A percentile compares a stretch with the other conserved stretches of the same genome.
These are phyloP conservation scores for Fusarium marasasianum DNA, from an alignment of 2,329 filamentous ascomycete genomes.

Conservation along the genomic window DNA sequence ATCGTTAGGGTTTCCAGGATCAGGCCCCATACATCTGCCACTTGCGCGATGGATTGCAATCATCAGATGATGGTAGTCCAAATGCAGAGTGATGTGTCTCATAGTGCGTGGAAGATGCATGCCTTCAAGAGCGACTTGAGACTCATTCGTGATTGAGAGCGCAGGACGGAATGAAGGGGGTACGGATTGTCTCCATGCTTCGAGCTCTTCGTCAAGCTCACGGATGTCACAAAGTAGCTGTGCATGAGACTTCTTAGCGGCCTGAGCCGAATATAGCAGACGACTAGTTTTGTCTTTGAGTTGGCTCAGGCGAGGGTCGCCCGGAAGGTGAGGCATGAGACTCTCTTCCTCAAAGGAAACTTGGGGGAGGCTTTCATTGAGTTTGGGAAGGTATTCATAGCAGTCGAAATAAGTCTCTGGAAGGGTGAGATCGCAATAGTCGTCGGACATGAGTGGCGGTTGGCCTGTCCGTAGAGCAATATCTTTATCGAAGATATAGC, in stretches of 20 bases:
- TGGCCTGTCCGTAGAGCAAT: conserved; percentile 62
- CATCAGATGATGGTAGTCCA: conserved; percentile 66
- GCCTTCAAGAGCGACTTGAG: conserved; percentile 40
- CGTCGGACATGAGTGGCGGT: conserved; percentile 59
- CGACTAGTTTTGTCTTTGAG: conserved; percentile 62
- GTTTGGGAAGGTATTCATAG: conserved; percentile 23
- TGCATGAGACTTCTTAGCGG: conserved; percentile 61
- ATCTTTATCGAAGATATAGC: conserved; percentile 66
- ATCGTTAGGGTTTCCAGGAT: conserved; percentile 2
- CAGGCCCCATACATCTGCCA: conserved; percentile 53
- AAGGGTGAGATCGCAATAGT: conserved; percentile 45
- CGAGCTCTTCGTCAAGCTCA: conserved; percentile 65
- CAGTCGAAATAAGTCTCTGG: conserved; percentile 40
- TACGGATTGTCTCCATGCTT: conserved; percentile 62
- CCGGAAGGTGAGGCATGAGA: conserved; percentile 51
- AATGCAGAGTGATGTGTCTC: conserved; percentile 57
- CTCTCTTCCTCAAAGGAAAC: neutral
- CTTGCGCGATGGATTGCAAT: conserved; percentile 65
- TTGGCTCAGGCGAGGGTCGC: conserved; percentile 59
- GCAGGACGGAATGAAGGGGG: conserved; percentile 56
- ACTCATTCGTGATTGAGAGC: conserved; percentile 50
- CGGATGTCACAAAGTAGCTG: conserved; percentile 64
- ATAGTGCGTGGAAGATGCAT: conserved; percentile 51
- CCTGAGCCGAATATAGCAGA: conserved; percentile 59
- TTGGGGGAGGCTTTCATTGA: neutral